These are phyloP conservation scores for Polychaeton citri DNA, from an alignment of 2,329 filamentous ascomycete species.

Conservation along the genomic window DNA sequence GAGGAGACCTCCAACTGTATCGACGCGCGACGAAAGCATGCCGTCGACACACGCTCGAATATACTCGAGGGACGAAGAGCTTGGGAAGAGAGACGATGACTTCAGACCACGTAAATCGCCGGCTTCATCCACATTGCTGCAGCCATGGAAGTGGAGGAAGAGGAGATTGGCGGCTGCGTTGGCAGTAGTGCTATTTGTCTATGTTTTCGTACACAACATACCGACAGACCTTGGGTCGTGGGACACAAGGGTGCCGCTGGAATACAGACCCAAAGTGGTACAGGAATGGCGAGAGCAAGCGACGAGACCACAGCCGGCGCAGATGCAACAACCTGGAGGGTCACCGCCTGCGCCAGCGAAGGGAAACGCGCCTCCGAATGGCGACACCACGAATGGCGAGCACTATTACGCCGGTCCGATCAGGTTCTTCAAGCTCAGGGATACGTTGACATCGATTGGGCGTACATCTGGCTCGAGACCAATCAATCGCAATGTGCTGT, in stretches of 20 bases:
- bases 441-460: conserved; percentile 47
- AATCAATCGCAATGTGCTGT: conserved; percentile 60
- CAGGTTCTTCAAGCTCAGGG: conserved; percentile 51
- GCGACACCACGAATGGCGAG: conserved; percentile 12
- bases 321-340: not conserved
- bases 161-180: conserved; percentile 32
- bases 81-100: conserved; percentile 53
- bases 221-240: conserved; percentile 34
- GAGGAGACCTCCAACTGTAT: too few species aligned
- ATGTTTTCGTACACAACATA: conserved; percentile 53
- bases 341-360: not conserved
- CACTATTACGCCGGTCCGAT: conserved; percentile 56
- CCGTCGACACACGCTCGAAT: conserved; percentile 1
- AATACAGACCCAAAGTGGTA: not conserved
- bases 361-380: not conserved
- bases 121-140: conserved; percentile 12
- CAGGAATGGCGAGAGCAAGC: not conserved
- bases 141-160: conserved; percentile 28
- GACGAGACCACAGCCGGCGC: not conserved
- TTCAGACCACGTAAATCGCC: conserved; percentile 26
- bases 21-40: too few species aligned
- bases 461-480: conserved; percentile 38
- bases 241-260: conserved; percentile 2
- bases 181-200: conserved; percentile 39
- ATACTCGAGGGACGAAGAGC: conserved; percentile 42